Evolutionary conservation across 164 flowering plant genomes (phyloP), one percentile per base, ranked within the genome.

Genomic region (Liquidambar formosana): DNA sequence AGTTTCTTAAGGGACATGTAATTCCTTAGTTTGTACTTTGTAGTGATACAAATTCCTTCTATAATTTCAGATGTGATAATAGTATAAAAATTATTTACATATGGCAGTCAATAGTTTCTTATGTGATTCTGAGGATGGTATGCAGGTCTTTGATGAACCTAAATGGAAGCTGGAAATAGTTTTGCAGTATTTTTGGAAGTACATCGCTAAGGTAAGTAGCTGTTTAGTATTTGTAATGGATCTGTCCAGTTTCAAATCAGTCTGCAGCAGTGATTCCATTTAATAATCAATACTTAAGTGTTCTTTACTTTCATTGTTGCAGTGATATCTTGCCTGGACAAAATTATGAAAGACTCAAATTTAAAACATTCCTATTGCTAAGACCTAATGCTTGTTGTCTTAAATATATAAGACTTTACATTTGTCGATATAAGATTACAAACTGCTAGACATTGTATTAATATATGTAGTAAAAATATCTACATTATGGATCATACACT

Each of bases 71-170:
- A 14, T 23, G 22, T n/a, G 21, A 15, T 43, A 15, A 5, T 22
- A 12, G 23, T 26, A 13, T 49, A 1, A 21, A 33, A 33, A 6
- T 53, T 53, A 16, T 43, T 43, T 56, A 15, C 49, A 16, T 45
- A n/a, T 27, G 57, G 3, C 16, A 15, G 38, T 60, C 57, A 68
- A 61, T 26, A 49, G n/a, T 52, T 28, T 45, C 28, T 46, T 15
- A 27, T 57, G 27, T 38, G 23, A 33, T 11, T 60, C 38, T 65
- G 57, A 51, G 56, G 44, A 51, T 58, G 46, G 27, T 69, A 75
- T 79, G 71, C 84, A 93, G 97, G 91, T 68, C n/a, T 92, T 90
- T 62, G 73, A 81, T 75, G 89, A 88, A 8, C 88, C 94, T 23
- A 83, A 81, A 70, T 83, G 89, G 92, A 94, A 88, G 78, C 80